Evolutionary conservation across 2,329 filamentous ascomycete genomes (phyloP).

Genomic region (Parasarocladium wereldwijsianum): DNA sequence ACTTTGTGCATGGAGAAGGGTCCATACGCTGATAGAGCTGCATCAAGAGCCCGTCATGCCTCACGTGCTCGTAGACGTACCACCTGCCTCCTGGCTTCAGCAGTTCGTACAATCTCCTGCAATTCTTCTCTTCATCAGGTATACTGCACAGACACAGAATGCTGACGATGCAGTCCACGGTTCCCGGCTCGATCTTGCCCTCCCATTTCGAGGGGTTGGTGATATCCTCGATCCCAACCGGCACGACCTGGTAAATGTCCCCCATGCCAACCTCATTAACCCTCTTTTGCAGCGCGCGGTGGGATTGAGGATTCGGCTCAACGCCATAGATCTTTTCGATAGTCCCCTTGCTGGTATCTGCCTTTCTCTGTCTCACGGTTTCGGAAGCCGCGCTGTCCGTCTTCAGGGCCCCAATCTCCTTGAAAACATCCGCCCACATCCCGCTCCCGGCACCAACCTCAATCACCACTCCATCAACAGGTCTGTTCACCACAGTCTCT

Average conservation of each 20-base stretch:
- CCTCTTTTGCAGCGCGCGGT: constrained; percentile 28
- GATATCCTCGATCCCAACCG: constrained; percentile 47
- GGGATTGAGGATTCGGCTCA: constrained; percentile 44
- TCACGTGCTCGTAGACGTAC: constrained; percentile 50
- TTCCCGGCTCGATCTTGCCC: constrained; percentile 32
- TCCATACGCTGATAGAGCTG: constrained; percentile 35
- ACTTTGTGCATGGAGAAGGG: not conserved
- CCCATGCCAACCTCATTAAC: constrained; percentile 37
- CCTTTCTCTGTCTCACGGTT: constrained; percentile 10
- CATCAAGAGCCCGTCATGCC: constrained; percentile 24
- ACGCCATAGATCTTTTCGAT: constrained; percentile 43
- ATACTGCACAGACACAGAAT: constrained; percentile 50
- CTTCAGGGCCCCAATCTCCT: constrained; percentile 11
- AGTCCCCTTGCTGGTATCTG: constrained; percentile 5
- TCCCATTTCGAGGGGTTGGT: constrained; percentile 23
- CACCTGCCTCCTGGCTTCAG: constrained; percentile 47
- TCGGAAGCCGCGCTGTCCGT: constrained; percentile 7
- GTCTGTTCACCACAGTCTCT: constrained; percentile 17
- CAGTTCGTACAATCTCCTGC: constrained; percentile 37
- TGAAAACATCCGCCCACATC: constrained; percentile 43
- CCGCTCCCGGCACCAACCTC: constrained; percentile 50
- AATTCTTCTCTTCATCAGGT: constrained; percentile 41
- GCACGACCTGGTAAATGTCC: constrained; percentile 45
- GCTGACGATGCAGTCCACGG: constrained; percentile 44
- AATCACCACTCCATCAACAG: constrained; percentile 35